Evolutionary conservation across 495 filamentous ascomycete species (phyloP).

Genomic region (Podospora sp.): DNA sequence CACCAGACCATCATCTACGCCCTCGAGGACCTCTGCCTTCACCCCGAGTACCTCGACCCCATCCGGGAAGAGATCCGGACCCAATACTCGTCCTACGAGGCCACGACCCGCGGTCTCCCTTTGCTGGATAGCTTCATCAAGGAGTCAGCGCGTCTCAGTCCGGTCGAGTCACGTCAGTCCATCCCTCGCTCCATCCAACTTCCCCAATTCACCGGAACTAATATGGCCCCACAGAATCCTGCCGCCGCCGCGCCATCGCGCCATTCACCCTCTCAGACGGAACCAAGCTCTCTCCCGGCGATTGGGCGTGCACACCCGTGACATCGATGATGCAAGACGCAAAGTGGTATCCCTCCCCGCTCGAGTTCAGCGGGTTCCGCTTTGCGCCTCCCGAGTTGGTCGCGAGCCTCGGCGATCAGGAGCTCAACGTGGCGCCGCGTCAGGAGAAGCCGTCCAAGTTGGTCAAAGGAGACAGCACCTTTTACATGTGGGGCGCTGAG

Average conservation of each 20-base stretch:
- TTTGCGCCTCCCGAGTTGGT: slow-evolving; percentile 17
- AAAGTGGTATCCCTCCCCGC: slow-evolving; percentile 24
- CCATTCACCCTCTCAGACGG: slow-evolving; percentile 35
- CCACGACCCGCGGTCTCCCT: slow-evolving; percentile 18
- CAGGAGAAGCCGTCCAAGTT: slow-evolving; percentile 29
- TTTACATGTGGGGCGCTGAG: slow-evolving; percentile 33
- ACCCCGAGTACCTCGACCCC: slow-evolving; percentile 35
- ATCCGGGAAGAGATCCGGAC: slow-evolving; percentile 19
- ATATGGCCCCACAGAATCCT: slow-evolving; percentile 24
- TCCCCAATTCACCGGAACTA: not conserved
- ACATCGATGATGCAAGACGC: slow-evolving; percentile 23
- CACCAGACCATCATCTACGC: slow-evolving; percentile 35
- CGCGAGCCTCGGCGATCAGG: not conserved
- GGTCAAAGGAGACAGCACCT: slow-evolving; percentile 25
- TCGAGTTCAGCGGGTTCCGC: slow-evolving; percentile 32
- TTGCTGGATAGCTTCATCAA: slow-evolving; percentile 45
- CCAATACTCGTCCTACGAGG: slow-evolving; percentile 16
- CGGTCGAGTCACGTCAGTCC: slow-evolving; percentile 34
- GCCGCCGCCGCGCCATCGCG: slow-evolving; percentile 29
- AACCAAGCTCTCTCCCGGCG: slow-evolving; percentile 27
- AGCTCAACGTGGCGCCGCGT: not conserved
- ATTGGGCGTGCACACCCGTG: slow-evolving; percentile 35
- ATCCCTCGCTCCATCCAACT: not conserved
- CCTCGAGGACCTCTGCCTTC: slow-evolving; percentile 36
- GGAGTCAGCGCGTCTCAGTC: slow-evolving; percentile 38